Evolutionary conservation across 352 stramenopile species (phyloP), one percentile per base, ranked within the genome.

Genomic region (Phytopythium sindhum): DNA sequence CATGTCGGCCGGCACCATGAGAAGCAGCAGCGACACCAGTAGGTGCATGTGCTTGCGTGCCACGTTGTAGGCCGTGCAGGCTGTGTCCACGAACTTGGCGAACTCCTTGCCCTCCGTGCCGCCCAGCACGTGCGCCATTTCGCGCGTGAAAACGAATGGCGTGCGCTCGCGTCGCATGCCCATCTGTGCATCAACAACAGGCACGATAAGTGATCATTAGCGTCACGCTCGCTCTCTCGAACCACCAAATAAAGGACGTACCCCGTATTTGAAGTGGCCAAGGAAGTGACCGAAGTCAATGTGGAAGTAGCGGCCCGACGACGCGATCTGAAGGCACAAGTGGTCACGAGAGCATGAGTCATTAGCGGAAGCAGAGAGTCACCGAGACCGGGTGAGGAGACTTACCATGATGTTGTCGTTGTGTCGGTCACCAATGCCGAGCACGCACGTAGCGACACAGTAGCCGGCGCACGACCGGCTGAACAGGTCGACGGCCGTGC

Each of bases 391-490:
- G n/a, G n/a, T n/a, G n/a, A n/a, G n/a, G n/a, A n/a, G n/a, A n/a
- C 74, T 47, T 66, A 98, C 75, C 96, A 98, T 98, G 61, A 98
- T 96, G 70, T 98, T 98, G 75, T 98, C 95, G 56, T 97, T 97
- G 74, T 98, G 95, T 11, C 95, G 89, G 70, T 98, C 95, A 61
- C 95, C 95, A 64, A 98, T 97, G 42, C 95, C 95, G 45, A 98
- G 79, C 3, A 98, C 89, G 68, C 92, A 98, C 2, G 92, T 98
- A 1, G 93, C 93, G 2, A 98, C 93, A 75, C 90, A 97, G 73
- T 98, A 98, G 14, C 91, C 93, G 55, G 93, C 93, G 59, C 77
- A 91, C 4, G 87, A 97, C 11, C 85, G 84, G 23, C 80, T 77
- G 65, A 98, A 98, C 21, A 97, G 72, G 42, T 93, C 84, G n/a